phyloP scores from a whole-genome alignment of 2,329 filamentous ascomycete species.

The Hypoxylon rubiginosum region DNA sequence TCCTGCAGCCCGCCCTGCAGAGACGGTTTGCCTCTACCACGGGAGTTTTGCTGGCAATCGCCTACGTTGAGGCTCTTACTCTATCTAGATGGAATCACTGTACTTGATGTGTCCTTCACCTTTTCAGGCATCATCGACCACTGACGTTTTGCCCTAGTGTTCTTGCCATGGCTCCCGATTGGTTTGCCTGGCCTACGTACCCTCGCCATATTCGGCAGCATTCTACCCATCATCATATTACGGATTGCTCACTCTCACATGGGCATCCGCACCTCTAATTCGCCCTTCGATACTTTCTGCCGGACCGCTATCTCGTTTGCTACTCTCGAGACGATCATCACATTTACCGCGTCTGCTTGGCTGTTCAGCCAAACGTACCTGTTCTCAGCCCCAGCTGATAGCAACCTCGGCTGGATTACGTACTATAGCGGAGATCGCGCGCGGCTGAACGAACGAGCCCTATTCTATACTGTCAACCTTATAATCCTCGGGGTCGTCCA shows the following conservation, averaged over 20 bases:
- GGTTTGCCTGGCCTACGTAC: conserved; percentile 81
- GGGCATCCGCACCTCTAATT: conserved; percentile 77
- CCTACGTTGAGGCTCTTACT: conserved; percentile 79
- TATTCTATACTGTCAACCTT: conserved; percentile 83
- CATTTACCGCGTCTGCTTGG: conserved; percentile 83
- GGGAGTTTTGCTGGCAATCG: conserved; percentile 75
- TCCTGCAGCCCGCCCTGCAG: conserved; percentile 89
- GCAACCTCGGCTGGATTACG: conserved; percentile 80
- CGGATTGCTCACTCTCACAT: conserved; percentile 87
- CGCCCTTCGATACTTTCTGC: conserved; percentile 74
- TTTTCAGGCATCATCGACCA: neutral
- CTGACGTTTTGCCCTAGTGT: conserved; percentile 62
- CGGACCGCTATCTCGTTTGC: conserved; percentile 69
- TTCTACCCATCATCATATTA: conserved; percentile 83
- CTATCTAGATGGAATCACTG: conserved; percentile 78
- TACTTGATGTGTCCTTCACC: conserved; percentile 58
- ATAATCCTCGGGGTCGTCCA: conserved; percentile 77
- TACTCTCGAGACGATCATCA: conserved; percentile 77
- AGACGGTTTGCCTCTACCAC: conserved; percentile 86
- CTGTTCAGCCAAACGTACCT: conserved; percentile 86
- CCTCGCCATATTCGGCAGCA: conserved; percentile 79
- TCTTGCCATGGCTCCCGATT: conserved; percentile 91
- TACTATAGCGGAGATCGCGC: conserved; percentile 78
- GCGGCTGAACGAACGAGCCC: conserved; percentile 85
- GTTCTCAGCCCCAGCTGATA: conserved; percentile 72